Evolutionary conservation across 1,139 yeast genomes (phyloP).

Genomic region (Geotrichum cucujoidarum): DNA sequence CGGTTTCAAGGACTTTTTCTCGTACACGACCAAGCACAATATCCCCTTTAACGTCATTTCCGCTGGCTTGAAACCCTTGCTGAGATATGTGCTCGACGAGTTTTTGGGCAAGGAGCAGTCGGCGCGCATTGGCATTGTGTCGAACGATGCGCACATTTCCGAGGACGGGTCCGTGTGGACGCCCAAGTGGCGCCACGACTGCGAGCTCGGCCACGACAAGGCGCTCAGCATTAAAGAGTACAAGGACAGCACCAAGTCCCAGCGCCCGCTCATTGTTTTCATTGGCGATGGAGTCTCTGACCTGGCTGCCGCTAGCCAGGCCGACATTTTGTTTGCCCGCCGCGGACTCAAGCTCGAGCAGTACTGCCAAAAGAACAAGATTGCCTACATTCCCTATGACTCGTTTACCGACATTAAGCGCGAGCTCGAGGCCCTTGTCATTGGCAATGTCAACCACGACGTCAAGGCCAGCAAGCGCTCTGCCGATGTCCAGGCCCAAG

Average conservation of each 20-base stretch:
- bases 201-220: constrained; percentile 64
- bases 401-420: constrained; percentile 40
- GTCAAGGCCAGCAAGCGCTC: constrained; percentile 23
- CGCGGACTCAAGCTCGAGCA: constrained; percentile 41
- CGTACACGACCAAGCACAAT: constrained; percentile 46
- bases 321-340: constrained; percentile 44
- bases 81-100: constrained; percentile 52
- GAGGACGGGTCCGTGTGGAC: constrained; percentile 49
- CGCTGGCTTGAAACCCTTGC: constrained; percentile 64
- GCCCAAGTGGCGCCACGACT: constrained; percentile 56
- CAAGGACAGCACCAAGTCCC: constrained; percentile 27
- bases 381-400: constrained; percentile 42
- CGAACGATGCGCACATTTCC: constrained; percentile 50
- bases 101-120: constrained; percentile 56
- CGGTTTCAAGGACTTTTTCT: constrained; percentile 53
- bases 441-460: constrained; percentile 33
- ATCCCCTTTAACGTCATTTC: constrained; percentile 61
- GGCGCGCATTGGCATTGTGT: constrained; percentile 52
- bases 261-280: constrained; percentile 38
- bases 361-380: constrained; percentile 40
- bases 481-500: constrained; percentile 7
- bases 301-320: constrained; percentile 44
- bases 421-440: constrained; percentile 34
- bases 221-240: constrained; percentile 54
- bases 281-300: constrained; percentile 46